Conservation (phyloP, 352 stramenopile species). For the Pythium plurisporium region DNA sequence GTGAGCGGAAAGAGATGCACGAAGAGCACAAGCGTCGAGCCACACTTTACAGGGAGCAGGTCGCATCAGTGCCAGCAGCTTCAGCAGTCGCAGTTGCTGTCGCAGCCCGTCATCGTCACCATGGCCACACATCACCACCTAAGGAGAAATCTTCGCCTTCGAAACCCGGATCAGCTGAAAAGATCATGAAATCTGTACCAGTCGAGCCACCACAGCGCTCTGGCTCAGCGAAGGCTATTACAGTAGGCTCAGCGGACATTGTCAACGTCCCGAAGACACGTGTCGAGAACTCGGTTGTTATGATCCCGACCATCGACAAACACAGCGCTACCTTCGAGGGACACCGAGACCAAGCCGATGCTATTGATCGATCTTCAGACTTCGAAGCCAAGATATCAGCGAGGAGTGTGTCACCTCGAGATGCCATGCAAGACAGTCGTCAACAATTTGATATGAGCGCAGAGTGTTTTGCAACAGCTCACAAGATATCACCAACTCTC, state of each 20-base stretch:
- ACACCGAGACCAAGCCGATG: neutral
- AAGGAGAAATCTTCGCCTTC: neutral
- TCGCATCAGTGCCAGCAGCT: neutral
- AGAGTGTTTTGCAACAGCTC: too few species aligned
- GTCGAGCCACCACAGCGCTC: too few species aligned
- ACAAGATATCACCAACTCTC: too few species aligned
- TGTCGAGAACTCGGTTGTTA: conserved; percentile 1
- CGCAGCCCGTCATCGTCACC: neutral
- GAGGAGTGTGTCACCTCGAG: too few species aligned
- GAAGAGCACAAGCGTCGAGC: conserved; percentile 14
- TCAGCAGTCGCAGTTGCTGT: neutral
- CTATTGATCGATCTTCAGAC: too few species aligned
- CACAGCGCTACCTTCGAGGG: neutral
- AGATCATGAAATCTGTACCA: neutral
- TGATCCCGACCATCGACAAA: conserved; percentile 7
- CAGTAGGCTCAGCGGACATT: too few species aligned
- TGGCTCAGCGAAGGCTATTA: too few species aligned
- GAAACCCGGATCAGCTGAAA: neutral
- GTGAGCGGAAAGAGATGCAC: conserved; percentile 1
- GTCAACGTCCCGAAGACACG: neutral
- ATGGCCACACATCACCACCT: neutral
- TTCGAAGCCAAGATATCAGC: too few species aligned
- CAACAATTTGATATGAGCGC: too few species aligned
- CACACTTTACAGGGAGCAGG: conserved; percentile 4
- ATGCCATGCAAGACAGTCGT: too few species aligned